These are phyloP conservation scores for Pochonia chlamydosporia DNA, from an alignment of 2,329 filamentous ascomycete genomes.

Conservation along the genomic window DNA sequence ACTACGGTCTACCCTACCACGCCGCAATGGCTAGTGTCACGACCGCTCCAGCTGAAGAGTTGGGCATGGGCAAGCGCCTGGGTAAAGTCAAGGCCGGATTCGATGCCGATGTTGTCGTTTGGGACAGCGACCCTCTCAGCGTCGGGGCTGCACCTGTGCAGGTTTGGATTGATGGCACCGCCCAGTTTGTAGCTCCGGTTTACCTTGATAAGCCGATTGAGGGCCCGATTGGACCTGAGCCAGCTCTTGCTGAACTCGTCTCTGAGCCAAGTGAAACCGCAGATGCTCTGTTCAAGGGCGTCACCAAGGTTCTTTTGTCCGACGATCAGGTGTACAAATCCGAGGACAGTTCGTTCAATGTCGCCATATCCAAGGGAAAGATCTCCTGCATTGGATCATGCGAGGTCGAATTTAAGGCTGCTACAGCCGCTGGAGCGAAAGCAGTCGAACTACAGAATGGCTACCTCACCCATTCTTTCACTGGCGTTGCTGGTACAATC, in stretches of 20 bases:
- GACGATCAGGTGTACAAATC: constrained; percentile 29
- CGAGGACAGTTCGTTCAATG: constrained; percentile 34
- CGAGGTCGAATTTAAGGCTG: constrained; percentile 32
- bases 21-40: constrained; percentile 54
- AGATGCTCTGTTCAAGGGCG: constrained; percentile 50
- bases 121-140: constrained; percentile 57
- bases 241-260: constrained; percentile 32
- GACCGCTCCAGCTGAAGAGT: constrained; percentile 49
- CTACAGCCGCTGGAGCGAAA: constrained; percentile 25
- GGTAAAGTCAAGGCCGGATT: constrained; percentile 58
- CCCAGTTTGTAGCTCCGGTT: constrained; percentile 47
- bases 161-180: constrained; percentile 57
- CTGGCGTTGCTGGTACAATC: constrained; percentile 53
- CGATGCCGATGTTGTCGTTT: constrained; percentile 56
- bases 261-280: constrained; percentile 32
- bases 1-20: constrained; percentile 56
- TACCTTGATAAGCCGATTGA: constrained; percentile 45
- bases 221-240: constrained; percentile 32
- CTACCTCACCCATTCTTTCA: constrained; percentile 54
- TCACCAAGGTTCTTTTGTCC: constrained; percentile 45
- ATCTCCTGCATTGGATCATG: constrained; percentile 54
- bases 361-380: constrained; percentile 46
- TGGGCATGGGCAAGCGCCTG: constrained; percentile 51
- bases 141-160: constrained; percentile 54
- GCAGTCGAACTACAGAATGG: constrained; percentile 50